These are phyloP conservation scores for Alloteropsis semialata DNA, from an alignment of 176 grass and related monocot genomes.

Conservation along the genomic window DNA sequence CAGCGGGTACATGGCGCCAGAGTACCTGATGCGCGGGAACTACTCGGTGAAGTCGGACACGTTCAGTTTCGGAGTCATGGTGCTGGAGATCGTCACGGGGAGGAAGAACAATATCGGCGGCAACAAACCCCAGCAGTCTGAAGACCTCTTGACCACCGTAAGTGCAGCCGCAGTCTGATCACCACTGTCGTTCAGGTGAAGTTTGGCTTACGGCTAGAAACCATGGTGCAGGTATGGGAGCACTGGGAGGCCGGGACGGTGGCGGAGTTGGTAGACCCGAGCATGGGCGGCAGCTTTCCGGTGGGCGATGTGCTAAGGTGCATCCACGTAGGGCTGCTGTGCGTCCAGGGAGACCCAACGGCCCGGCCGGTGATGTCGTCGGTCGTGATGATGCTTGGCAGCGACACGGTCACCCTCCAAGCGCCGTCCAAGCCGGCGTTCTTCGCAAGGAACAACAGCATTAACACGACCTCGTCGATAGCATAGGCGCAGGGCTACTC, in stretches of 20 bases:
- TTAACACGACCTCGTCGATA: not conserved
- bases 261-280: not conserved
- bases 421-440: not conserved
- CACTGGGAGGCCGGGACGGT: conserved; percentile 7
- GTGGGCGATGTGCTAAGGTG: conserved; percentile 9
- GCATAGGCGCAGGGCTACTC: no score
- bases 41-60: conserved; percentile 55
- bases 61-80: conserved; percentile 59
- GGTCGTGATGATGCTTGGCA: conserved; percentile 36
- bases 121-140: not conserved
- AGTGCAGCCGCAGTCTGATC: not conserved
- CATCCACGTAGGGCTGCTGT: conserved; percentile 30
- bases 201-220: not conserved
- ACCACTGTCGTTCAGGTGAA: not conserved
- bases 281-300: not conserved
- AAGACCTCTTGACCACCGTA: conserved; percentile 41
- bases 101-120: conserved; percentile 24
- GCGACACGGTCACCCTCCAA: not conserved
- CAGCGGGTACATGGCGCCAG: conserved; percentile 50
- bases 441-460: not conserved
- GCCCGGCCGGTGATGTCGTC: conserved; percentile 40
- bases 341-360: conserved; percentile 35
- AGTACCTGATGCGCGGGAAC: conserved; percentile 50
- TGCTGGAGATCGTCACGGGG: conserved; percentile 59
- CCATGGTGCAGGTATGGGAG: conserved; percentile 13